Evolutionary conservation across 148 eudicot genomes (phyloP).

Genomic region (Chenopodium formosanum): DNA sequence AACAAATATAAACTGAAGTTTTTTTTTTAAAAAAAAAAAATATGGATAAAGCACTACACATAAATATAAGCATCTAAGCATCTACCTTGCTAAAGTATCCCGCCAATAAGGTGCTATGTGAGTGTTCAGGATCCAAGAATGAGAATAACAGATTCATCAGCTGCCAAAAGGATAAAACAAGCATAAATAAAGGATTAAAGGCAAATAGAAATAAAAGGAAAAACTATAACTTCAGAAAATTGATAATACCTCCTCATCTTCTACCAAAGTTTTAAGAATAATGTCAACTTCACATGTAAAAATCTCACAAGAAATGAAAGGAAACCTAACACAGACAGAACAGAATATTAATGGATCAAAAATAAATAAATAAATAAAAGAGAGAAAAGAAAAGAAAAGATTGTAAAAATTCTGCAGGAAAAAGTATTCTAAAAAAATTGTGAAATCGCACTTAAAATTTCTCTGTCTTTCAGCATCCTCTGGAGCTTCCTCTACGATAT

Average conservation of each 20-base stretch:
- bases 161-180: conserved; percentile 37
- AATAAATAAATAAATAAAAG: not conserved
- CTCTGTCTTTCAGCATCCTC: conserved; percentile 77
- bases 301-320: conserved; percentile 90
- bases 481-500: conserved; percentile 83
- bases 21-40: no score
- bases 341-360: not conserved
- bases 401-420: not conserved
- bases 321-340: conserved; percentile 51
- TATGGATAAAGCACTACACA: not conserved
- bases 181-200: conserved; percentile 14
- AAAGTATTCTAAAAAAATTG: conserved; percentile 6
- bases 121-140: conserved; percentile 67
- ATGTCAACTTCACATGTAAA: conserved; percentile 97
- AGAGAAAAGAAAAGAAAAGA: not conserved
- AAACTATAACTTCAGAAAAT: conserved; percentile 9
- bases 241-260: conserved; percentile 77
- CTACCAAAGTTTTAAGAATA: conserved; percentile 83
- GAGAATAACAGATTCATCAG: conserved; percentile 80
- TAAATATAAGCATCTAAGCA: not conserved
- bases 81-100: conserved; percentile 96
- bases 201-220: not conserved
- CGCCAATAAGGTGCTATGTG: conserved; percentile 77
- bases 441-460: conserved; percentile 59
- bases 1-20: no score